These are phyloP conservation scores for Talaromyces atroroseus DNA, from an alignment of 2,329 filamentous ascomycete genomes.

Conservation along the genomic window DNA sequence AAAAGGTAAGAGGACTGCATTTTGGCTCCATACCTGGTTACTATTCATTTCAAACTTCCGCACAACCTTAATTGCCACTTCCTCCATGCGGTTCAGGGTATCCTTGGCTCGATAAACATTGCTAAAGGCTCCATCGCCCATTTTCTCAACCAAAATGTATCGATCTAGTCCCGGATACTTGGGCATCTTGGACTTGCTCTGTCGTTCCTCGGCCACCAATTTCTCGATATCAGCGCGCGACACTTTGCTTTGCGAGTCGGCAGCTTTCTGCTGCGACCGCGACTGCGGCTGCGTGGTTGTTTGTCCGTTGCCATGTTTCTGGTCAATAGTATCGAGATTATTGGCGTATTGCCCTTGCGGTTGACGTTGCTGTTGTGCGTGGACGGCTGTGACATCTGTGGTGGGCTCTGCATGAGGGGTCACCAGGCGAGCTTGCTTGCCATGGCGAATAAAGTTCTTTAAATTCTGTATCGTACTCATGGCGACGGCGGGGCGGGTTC, in stretches of 20 bases:
- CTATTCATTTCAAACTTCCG: conserved; percentile 99
- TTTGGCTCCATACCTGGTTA: conserved; percentile 74
- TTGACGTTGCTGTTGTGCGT: conserved; percentile 58
- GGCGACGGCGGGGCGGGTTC: conserved; percentile 9
- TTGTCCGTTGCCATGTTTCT: conserved; percentile 56
- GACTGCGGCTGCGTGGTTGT: conserved; percentile 48
- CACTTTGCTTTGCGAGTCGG: conserved; percentile 50
- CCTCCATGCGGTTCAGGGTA: conserved; percentile 61
- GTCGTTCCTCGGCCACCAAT: conserved; percentile 87
- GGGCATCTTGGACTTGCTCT: conserved; percentile 78
- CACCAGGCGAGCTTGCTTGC: conserved; percentile 79
- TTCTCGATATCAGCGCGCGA: conserved; percentile 64
- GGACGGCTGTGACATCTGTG: conserved; percentile 58
- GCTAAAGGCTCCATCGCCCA: conserved; percentile 98
- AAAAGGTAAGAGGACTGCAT: conserved; percentile 14
- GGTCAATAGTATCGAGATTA: conserved; percentile 58
- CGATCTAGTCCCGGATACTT: conserved; percentile 77
- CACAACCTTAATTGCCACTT: conserved; percentile 97
- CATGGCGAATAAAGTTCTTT: conserved; percentile 97
- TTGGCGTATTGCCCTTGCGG: conserved; percentile 46
- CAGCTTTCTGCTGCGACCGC: conserved; percentile 45
- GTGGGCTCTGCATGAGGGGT: conserved; percentile 58
- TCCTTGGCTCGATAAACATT: conserved; percentile 93
- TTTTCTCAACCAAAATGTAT: conserved; percentile 87
- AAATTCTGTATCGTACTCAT: conserved; percentile 84